Conservation (phyloP, 805 yeast species). For the Naumovozyma dairenensis region DNA sequence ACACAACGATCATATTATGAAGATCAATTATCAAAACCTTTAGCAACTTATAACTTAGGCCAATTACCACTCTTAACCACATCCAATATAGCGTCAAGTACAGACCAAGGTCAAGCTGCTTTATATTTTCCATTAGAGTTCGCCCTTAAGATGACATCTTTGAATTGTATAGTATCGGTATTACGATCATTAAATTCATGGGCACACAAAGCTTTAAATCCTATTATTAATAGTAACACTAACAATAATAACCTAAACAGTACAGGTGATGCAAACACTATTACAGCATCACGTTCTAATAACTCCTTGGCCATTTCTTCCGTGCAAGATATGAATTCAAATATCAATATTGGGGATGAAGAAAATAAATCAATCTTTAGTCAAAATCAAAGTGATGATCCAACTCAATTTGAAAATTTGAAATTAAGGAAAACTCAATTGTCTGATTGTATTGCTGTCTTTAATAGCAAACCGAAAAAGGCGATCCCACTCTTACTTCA, state of each 20-base stretch:
- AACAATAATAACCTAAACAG: conserved; percentile 2
- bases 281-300: conserved; percentile 7
- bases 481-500: conserved; percentile 59
- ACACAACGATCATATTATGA: conserved; percentile 52
- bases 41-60: conserved; percentile 64
- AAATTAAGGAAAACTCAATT: conserved; percentile 78
- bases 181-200: conserved; percentile 74
- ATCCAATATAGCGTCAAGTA: conserved; percentile 39
- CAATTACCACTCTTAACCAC: conserved; percentile 72
- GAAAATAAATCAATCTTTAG: conserved; percentile 10
- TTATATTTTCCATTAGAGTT: conserved; percentile 61
- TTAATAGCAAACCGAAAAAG: conserved; percentile 75
- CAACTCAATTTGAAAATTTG: conserved; percentile 73
- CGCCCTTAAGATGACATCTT: conserved; percentile 71
- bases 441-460: conserved; percentile 65
- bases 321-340: conserved; percentile 2
- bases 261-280: conserved; percentile 22
- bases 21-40: conserved; percentile 42
- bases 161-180: conserved; percentile 72
- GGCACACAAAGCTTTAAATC: conserved; percentile 60
- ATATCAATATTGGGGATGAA: conserved; percentile 10
- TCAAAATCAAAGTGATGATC: conserved; percentile 47
- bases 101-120: conserved; percentile 12
- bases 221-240: conserved; percentile 5
- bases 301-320: conserved; percentile 12